Conservation (phyloP, 441 rosid species). For the Isatis lusitanica region DNA sequence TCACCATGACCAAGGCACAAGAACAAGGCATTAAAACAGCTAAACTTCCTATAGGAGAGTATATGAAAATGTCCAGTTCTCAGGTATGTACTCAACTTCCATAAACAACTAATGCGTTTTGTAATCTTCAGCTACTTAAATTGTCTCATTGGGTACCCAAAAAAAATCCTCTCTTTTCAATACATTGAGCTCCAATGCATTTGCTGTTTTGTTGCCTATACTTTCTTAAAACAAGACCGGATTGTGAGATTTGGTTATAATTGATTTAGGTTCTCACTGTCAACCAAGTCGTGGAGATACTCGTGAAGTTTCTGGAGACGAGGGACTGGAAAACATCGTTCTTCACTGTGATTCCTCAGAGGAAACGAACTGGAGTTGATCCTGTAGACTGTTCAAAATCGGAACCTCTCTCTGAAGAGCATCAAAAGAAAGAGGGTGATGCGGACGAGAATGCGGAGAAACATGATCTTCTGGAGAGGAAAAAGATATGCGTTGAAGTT, state of each 20-base stretch:
- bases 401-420: slow-evolving; percentile 25
- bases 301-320: slow-evolving; percentile 74
- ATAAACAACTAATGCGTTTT: background rate
- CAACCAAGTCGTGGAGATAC: slow-evolving; percentile 89
- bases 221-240: background rate
- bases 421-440: slow-evolving; percentile 19
- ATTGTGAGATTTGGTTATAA: background rate
- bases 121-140: background rate
- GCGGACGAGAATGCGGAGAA: slow-evolving; percentile 5
- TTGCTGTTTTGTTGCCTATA: background rate
- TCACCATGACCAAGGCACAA: slow-evolving; percentile 81
- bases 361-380: slow-evolving; percentile 36
- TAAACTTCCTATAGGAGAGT: slow-evolving; percentile 77
- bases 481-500: slow-evolving; percentile 37
- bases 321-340: slow-evolving; percentile 84
- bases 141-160: background rate
- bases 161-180: background rate
- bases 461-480: slow-evolving; percentile 30
- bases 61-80: slow-evolving; percentile 90
- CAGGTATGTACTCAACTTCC: slow-evolving; percentile 51
- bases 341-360: slow-evolving; percentile 84
- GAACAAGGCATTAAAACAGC: slow-evolving; percentile 90
- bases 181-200: background rate
- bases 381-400: slow-evolving; percentile 19
- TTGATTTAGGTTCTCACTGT: slow-evolving; percentile 79